Conservation (phyloP, 345 rosid species). For the Limnanthes douglasii region DNA sequence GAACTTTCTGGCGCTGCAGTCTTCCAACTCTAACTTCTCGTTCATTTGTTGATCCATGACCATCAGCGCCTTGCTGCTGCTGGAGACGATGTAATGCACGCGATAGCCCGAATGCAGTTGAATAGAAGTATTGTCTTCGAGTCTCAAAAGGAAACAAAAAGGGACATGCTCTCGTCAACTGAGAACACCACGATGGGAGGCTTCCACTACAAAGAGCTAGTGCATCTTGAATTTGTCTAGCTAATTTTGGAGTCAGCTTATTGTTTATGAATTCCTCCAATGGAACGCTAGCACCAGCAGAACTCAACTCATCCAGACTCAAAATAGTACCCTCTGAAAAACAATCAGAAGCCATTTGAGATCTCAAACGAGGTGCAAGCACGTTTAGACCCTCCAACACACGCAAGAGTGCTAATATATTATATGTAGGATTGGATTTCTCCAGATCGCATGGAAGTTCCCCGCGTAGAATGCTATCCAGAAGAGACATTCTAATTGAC, state of each 20-base stretch:
- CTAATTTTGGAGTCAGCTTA: conserved; percentile 96
- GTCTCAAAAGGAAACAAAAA: conserved; percentile 97
- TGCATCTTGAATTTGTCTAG: conserved; percentile 97
- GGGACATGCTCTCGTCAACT: conserved; percentile 92
- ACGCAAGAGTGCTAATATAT: conserved; percentile 67
- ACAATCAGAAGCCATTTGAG: conserved; percentile 38
- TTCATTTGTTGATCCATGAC: conserved; percentile 66
- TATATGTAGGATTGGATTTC: conserved; percentile 82
- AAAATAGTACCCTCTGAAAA: conserved; percentile 58
- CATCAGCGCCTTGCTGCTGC: conserved; percentile 99
- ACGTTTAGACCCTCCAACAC: conserved; percentile 91
- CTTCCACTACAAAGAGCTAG: conserved; percentile 99
- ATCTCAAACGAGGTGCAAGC: conserved; percentile 77
- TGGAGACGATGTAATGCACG: conserved; percentile 95
- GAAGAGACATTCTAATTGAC: conserved; percentile 38
- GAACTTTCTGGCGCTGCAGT: conserved; percentile 96
- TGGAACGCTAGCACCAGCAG: conserved; percentile 41
- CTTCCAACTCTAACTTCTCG: conserved; percentile 95
- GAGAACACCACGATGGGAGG: conserved; percentile 96
- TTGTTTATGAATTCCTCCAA: conserved; percentile 68
- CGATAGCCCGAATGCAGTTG: conserved; percentile 97
- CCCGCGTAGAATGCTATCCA: conserved; percentile 89
- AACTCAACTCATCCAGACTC: conserved; percentile 37
- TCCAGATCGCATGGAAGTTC: conserved; percentile 91
- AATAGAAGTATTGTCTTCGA: conserved; percentile 87